Evolutionary conservation across 805 yeast species (phyloP).

Genomic region (Tetrapisispora pingtungensis): DNA sequence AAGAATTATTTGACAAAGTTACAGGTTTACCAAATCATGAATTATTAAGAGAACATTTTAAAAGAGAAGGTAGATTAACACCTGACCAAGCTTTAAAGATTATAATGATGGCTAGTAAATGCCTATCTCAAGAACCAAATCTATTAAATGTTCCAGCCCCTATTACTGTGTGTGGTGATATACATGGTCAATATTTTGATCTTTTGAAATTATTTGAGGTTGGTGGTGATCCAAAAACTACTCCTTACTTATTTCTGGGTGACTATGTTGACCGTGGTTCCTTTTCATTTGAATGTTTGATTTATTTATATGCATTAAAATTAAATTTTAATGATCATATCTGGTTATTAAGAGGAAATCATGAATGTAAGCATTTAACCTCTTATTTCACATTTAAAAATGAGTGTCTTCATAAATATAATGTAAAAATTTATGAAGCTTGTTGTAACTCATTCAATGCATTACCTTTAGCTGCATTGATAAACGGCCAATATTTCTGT

Average conservation of each 20-base stretch:
- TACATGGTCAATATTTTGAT: constrained; percentile 94
- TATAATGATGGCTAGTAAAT: constrained; percentile 50
- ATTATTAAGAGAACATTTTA: constrained; percentile 64
- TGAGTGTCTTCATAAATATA: constrained; percentile 84
- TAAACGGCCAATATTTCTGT: constrained; percentile 90
- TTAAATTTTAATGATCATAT: constrained; percentile 63
- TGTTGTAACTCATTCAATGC: constrained; percentile 74
- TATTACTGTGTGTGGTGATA: constrained; percentile 90
- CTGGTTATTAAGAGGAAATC: constrained; percentile 86
- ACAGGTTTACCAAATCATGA: constrained; percentile 63
- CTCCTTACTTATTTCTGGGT: constrained; percentile 77
- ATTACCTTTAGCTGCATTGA: constrained; percentile 82
- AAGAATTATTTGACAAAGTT: constrained; percentile 45
- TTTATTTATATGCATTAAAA: constrained; percentile 71
- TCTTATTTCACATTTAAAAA: constrained; percentile 86
- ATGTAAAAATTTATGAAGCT: constrained; percentile 52
- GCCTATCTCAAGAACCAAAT: constrained; percentile 66
- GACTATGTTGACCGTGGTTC: constrained; percentile 95
- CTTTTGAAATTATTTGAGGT: constrained; percentile 84
- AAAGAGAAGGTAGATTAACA: constrained; percentile 68
- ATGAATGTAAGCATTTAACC: constrained; percentile 88
- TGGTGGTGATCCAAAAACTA: constrained; percentile 76
- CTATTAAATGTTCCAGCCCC: constrained; percentile 80
- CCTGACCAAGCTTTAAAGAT: constrained; percentile 64
- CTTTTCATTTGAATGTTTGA: constrained; percentile 71